Base-by-base conservation (phyloP, 148 eudicot genomes). In the Limonium bicolor region DNA sequence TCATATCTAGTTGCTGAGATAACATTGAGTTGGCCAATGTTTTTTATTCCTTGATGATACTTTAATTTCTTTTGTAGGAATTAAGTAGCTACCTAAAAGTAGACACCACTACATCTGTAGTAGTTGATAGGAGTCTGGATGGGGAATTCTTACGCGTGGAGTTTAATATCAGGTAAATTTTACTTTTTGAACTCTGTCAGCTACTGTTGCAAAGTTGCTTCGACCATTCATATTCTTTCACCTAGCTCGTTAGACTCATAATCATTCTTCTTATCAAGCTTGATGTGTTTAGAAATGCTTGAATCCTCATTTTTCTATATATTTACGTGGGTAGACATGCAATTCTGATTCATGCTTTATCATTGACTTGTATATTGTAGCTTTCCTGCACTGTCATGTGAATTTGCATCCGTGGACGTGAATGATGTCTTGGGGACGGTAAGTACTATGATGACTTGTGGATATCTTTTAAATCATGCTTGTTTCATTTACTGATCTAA, bases 391-490 rank as follows among this genome's bases (percentile, higher is more conserved):
- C 67, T 88, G 41, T 88, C 97, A 23, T 88, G 97, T 68, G 94
- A 88, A 71, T 88, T 88, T 75, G 97, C 97, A 56, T 80, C 97
- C 4, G 80, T 88, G 54, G 94, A 88, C 59, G 81, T 88, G 71
- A 88, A 84, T 39, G 97, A 88, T 70, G 87, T 73, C 57, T 51
- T 88, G 73, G 97, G 97, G 58, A 88, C 97, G 59, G 97, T 88
- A 80, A 72, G 76, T 64, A 39, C 58, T 46, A n/a, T n/a, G n/a
- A n/a, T n/a, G n/a, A n/a, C n/a, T n/a, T n/a, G n/a, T n/a, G n/a
- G n/a, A n/a, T n/a, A n/a, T n/a, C n/a, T n/a, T n/a, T n/a, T n/a
- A n/a, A n/a, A n/a, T n/a, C n/a, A n/a, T n/a, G n/a, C n/a, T n/a
- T n/a, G n/a, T n/a, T n/a, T n/a, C n/a, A n/a, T n/a, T n/a, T n/a